Base-by-base conservation (phyloP, 768 basidiomycete species). In the Rhodotorula sphaerocarpa region DNA sequence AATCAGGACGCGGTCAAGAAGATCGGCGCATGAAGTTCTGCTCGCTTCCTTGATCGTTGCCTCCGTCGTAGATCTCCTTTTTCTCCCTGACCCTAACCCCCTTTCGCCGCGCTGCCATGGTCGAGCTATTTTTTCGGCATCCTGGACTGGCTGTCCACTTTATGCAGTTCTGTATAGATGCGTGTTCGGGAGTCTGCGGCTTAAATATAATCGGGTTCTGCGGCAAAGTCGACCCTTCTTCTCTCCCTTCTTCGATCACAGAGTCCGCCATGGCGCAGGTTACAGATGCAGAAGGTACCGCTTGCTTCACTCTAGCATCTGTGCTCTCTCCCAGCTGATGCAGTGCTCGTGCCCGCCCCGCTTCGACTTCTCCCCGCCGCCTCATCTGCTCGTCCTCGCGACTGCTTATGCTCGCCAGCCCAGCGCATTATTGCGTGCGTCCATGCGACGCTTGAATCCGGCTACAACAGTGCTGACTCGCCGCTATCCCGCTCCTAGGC, bases 1-100 rank as follows among this genome's bases (percentile, higher is more conserved):
- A 21, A 30, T 3, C 21, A 59, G 42, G 52, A 48, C 23, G 59
- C 66, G 27, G 55, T 55, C n/a, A 23, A 33, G 31, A 48, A 47
- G 41, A 31, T 58, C 42, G 33, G 23, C 41, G 57, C 57, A 6
- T 58, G 33, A 44, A 6, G 21, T 27, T 27, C 44, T 7, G 15
- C 3, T 14, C 48, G 11, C 36, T 25, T 27, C 5, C 41, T 21
- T 11, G 21, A 14, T 28, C 11, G 28, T 9, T 44, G 43, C 42
- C 42, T 25, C 27, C 18, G 2, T 6, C n/a, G n/a, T n/a, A n/a
- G n/a, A n/a, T n/a, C n/a, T n/a, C n/a, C n/a, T n/a, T n/a, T n/a
- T n/a, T n/a, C n/a, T n/a, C n/a, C n/a, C n/a, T n/a, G n/a, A n/a
- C n/a, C n/a, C n/a, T n/a, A n/a, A n/a, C n/a, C n/a, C n/a, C n/a